Percentiles rank a stretch among this genome's conserved stretches.
These are phyloP conservation scores for Saccharomycopsis malanga DNA, from an alignment of 805 yeast genomes.

Conservation along the genomic window DNA sequence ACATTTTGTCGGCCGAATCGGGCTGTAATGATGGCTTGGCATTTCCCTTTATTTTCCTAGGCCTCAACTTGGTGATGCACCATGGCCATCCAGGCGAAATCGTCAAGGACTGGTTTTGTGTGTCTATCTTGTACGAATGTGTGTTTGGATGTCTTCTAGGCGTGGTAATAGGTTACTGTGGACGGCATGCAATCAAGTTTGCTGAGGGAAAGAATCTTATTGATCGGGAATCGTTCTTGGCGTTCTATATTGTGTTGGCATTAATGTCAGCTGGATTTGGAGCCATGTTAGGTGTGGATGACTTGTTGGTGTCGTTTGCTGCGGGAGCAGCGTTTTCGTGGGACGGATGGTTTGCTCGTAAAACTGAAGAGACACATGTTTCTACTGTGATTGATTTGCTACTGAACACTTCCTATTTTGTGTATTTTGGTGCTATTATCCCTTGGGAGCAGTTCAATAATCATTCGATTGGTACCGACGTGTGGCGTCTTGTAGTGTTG, in stretches of 20 bases:
- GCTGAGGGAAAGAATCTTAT: slow-evolving; percentile 65
- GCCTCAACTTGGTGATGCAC: slow-evolving; percentile 61
- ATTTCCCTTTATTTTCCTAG: slow-evolving; percentile 75
- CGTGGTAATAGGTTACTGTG: slow-evolving; percentile 57
- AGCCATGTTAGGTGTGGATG: slow-evolving; percentile 82
- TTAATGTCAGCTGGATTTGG: slow-evolving; percentile 86
- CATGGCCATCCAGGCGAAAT: slow-evolving; percentile 60
- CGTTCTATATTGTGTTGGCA: slow-evolving; percentile 75
- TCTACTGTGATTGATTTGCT: slow-evolving; percentile 85
- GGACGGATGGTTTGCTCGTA: slow-evolving; percentile 83
- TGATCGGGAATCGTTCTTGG: slow-evolving; percentile 84
- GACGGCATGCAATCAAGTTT: slow-evolving; percentile 63
- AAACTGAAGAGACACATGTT: slow-evolving; percentile 79
- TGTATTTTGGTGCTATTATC: slow-evolving; percentile 82
- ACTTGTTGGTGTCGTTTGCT: slow-evolving; percentile 78
- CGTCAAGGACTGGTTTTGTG: slow-evolving; percentile 70
- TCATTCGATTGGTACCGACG: slow-evolving; percentile 50
- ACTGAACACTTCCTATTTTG: slow-evolving; percentile 77
- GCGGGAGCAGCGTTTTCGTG: slow-evolving; percentile 93
- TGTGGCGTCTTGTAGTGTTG: slow-evolving; percentile 73
- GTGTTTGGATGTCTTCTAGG: slow-evolving; percentile 74
- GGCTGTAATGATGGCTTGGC: slow-evolving; percentile 97
- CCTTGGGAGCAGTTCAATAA: slow-evolving; percentile 82
- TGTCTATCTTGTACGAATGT: slow-evolving; percentile 78
- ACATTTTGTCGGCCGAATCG: slow-evolving; percentile 75